Evolutionary conservation across 1,139 yeast species (phyloP).

Genomic region (Schwanniomyces etchellsii): DNA sequence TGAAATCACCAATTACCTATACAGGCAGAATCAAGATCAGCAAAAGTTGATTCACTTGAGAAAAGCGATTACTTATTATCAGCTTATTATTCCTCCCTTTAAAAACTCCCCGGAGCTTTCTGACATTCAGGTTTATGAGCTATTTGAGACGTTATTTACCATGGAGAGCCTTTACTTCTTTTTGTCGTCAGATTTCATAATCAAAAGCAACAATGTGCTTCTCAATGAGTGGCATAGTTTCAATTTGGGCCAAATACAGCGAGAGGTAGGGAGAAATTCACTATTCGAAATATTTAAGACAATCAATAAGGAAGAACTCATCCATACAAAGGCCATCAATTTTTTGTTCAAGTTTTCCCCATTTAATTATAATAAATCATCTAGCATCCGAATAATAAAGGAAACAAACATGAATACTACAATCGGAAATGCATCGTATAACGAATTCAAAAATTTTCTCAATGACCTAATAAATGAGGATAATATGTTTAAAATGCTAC

Average conservation of each 20-base stretch:
- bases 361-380: conserved; percentile 2
- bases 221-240: conserved; percentile 7
- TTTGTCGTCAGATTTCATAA: conserved; percentile 17
- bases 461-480: conserved; percentile 3
- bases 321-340: conserved; percentile 4
- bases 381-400: conserved; percentile 3
- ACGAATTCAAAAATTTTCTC: conserved; percentile 3
- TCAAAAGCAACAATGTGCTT: conserved; percentile 6
- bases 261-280: conserved; percentile 5
- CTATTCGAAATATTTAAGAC: conserved; percentile 8
- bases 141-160: conserved; percentile 28
- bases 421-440: conserved; percentile 4
- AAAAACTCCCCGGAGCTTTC: conserved; percentile 16
- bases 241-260: conserved; percentile 5
- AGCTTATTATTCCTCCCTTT: conserved; percentile 23
- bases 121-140: conserved; percentile 27
- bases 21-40: conserved; percentile 20
- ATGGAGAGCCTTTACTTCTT: conserved; percentile 30
- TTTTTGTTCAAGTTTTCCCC: conserved; percentile 5
- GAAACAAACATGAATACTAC: conserved; percentile 2
- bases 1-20: conserved; percentile 22
- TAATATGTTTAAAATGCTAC: conserved; percentile 11
- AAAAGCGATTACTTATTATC: conserved; percentile 32
- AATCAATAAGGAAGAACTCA: conserved; percentile 6
- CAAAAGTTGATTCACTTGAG: conserved; percentile 29